Percentiles rank a stretch among this genome's conserved stretches.
Conservation (phyloP, 345 rosid genomes). For the Eucalyptus victrix region DNA sequence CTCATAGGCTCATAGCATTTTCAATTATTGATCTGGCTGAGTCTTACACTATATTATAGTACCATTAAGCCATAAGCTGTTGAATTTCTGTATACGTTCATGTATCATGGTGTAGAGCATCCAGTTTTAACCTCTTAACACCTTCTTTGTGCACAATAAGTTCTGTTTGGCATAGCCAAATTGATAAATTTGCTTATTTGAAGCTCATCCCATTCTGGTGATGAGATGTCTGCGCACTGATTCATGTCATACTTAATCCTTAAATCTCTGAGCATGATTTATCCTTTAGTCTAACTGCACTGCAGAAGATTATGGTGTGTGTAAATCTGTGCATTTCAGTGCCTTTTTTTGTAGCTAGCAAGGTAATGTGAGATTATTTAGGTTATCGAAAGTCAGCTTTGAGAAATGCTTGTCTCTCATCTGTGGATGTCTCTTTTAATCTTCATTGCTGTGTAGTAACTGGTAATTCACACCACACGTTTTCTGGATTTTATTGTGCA, state of each 20-base stretch:
- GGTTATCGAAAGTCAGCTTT: background rate
- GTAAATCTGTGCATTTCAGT: background rate
- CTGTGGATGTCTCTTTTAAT: background rate
- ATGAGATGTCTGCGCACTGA: background rate
- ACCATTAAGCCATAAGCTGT: background rate
- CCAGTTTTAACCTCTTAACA: background rate
- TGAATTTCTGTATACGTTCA: background rate
- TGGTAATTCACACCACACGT: background rate
- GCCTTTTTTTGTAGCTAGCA: background rate
- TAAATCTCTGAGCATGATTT: background rate
- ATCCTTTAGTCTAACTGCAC: background rate
- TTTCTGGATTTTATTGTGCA: constrained; percentile 13
- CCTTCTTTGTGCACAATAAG: background rate
- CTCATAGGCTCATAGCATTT: background rate
- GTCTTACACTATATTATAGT: background rate
- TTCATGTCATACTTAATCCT: background rate
- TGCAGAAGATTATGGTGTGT: background rate
- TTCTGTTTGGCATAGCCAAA: background rate
- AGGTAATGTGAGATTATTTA: background rate
- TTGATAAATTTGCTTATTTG: background rate
- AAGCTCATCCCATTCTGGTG: background rate
- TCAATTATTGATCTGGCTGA: background rate
- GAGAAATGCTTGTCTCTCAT: background rate
- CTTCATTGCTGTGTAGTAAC: background rate
- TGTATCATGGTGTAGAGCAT: background rate